A percentile compares a stretch with the other conserved stretches of the same genome.
These are phyloP conservation scores for Candida incommunis DNA, from an alignment of 805 yeast genomes.

Conservation along the genomic window DNA sequence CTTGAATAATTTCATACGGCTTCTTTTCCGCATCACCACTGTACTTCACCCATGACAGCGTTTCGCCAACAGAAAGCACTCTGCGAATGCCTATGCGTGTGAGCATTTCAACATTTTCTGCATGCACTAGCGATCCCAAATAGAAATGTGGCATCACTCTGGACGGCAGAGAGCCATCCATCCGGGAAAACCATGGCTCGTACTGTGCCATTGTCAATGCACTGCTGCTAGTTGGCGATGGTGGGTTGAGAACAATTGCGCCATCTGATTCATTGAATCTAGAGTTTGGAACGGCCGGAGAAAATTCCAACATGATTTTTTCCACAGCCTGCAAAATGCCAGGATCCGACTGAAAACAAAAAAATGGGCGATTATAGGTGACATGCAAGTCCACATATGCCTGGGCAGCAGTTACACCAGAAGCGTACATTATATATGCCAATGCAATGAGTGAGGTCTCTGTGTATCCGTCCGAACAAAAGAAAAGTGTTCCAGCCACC, in stretches of 20 bases:
- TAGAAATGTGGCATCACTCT: conserved; percentile 71
- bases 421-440: conserved; percentile 57
- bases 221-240: background rate
- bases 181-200: conserved; percentile 18
- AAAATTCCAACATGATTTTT: conserved; percentile 39
- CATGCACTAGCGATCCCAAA: conserved; percentile 74
- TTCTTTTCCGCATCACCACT: conserved; percentile 4
- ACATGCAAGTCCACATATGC: conserved; percentile 53
- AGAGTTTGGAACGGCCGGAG: conserved; percentile 30
- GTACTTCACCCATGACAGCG: conserved; percentile 43
- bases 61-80: conserved; percentile 79
- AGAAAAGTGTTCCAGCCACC: conserved; percentile 34
- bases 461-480: conserved; percentile 85
- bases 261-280: conserved; percentile 6
- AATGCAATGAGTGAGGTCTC: conserved; percentile 69
- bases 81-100: conserved; percentile 52
- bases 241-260: conserved; percentile 5
- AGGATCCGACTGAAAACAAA: conserved; percentile 67
- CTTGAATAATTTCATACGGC: conserved; percentile 1
- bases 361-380: conserved; percentile 63
- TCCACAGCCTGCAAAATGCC: conserved; percentile 51
- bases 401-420: conserved; percentile 44
- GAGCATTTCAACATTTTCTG: conserved; percentile 53
- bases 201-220: background rate
- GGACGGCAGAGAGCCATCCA: conserved; percentile 69